Percentiles rank a stretch among this genome's conserved stretches.
Evolutionary conservation across 1,284 basidiomycete genomes (phyloP).

Genomic region (Paramarasmius palmivorus): DNA sequence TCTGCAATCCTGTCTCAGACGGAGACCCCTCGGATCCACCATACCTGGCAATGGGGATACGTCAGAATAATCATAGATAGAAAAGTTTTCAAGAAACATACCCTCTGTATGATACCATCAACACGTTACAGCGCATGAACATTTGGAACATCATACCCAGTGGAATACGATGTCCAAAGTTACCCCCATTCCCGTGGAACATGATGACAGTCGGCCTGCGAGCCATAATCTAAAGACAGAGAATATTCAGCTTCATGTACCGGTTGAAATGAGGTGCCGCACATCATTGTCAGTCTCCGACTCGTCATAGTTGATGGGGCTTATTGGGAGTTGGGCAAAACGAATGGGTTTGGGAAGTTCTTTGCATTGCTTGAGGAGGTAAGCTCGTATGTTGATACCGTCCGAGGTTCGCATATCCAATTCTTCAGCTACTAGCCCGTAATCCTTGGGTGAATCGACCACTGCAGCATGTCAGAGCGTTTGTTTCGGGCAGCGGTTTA

Average conservation of each 20-base stretch:
- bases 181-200: conserved; percentile 90
- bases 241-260: neutral
- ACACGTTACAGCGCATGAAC: conserved; percentile 84
- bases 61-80: conserved; percentile 1
- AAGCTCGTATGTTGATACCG: conserved; percentile 58
- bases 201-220: conserved; percentile 83
- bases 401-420: conserved; percentile 69
- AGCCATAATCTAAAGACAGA: conserved; percentile 54
- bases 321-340: conserved; percentile 16
- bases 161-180: conserved; percentile 86
- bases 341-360: conserved; percentile 25
- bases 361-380: conserved; percentile 51
- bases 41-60: conserved; percentile 60
- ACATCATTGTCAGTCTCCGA: conserved; percentile 40
- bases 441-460: conserved; percentile 71
- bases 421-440: conserved; percentile 73
- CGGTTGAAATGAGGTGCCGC: conserved; percentile 14
- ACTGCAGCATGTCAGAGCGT: conserved; percentile 38
- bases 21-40: conserved; percentile 82
- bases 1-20: conserved; percentile 79
- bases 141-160: conserved; percentile 85
- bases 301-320: conserved; percentile 17
- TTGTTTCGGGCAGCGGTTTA: neutral
- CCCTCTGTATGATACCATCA: conserved; percentile 90
- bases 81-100: conserved; percentile 29